Base-by-base conservation (phyloP, 805 yeast genomes). In the Candida peoriensis region DNA sequence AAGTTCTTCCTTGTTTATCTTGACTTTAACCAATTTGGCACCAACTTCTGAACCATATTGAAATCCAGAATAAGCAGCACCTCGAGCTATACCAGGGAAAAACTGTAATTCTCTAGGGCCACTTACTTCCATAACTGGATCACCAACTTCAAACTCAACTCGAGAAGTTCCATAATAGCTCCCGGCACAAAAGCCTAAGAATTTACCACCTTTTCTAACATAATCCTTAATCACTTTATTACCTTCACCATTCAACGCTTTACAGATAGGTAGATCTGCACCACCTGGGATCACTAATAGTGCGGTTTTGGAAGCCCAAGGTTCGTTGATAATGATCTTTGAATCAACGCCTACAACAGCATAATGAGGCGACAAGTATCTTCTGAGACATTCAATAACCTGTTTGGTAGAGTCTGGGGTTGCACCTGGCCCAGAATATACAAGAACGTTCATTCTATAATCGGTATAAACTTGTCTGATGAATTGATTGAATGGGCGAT, bases 281-380 rank as follows among this genome's bases (percentile, higher is more conserved):
- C 99, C 99, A 4, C 98, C 99, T 0, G 98, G 99, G 19, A 93
- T 58, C 2, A 88, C 95, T 28, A 93, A 54, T 43, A 85, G 63
- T 0, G 94, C 65, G 0, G 97, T 84, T 50, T 84, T 84, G 7
- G 73, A 50, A 43, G 72, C 70, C 99, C 98, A 93, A 0, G 98
- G 97, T 50, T 93, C 97, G 17, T 75, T 70, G 33, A 72, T 58
- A 14, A 93, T 53, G 0, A 82, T 74, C 12, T 61, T 57, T 13
- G 83, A 76, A 21, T 77, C 75, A 1, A 86, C 81, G 2, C 83
- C 70, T 14, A 77, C 66, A 4, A 93, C 96, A 0, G 96, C 95
- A 57, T 93, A 93, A 58, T 80, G 69, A 0, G 97, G 96, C 2
- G 95, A 84, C 10, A 93, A 66, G 37, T 82, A 72, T 18, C 74